These are phyloP conservation scores for Lentinula aciculospora DNA, from an alignment of 768 basidiomycete species.

Conservation along the genomic window DNA sequence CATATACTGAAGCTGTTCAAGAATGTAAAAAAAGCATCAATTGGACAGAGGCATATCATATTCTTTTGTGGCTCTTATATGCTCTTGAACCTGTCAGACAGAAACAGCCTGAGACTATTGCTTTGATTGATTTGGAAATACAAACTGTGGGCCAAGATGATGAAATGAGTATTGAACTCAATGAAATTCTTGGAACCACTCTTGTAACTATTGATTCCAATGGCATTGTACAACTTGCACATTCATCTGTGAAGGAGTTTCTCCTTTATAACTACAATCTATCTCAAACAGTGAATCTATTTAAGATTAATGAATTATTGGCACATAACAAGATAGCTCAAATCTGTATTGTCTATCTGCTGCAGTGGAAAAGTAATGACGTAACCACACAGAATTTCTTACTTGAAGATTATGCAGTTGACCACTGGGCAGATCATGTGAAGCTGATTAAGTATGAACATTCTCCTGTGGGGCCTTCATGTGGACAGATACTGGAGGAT, in stretches of 20 bases:
- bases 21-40: neutral
- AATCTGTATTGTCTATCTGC: neutral
- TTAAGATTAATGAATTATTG: neutral
- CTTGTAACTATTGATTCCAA: neutral
- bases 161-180: neutral
- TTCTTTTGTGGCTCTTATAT: neutral
- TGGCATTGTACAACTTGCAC: neutral
- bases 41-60: neutral
- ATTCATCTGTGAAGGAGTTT: constrained; percentile 1
- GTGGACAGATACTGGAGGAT: neutral
- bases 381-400: neutral
- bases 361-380: neutral
- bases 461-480: no score
- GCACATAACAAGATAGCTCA: neutral
- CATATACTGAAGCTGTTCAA: neutral
- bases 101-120: neutral
- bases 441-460: neutral
- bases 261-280: neutral
- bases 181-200: neutral
- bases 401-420: neutral
- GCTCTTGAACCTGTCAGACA: neutral
- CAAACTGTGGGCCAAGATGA: neutral
- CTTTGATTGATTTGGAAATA: neutral
- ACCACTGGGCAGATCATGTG: neutral
- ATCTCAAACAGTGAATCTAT: neutral